phyloP scores from a whole-genome alignment of 1,284 basidiomycete species.

The Ustilago shanxiensis region DNA sequence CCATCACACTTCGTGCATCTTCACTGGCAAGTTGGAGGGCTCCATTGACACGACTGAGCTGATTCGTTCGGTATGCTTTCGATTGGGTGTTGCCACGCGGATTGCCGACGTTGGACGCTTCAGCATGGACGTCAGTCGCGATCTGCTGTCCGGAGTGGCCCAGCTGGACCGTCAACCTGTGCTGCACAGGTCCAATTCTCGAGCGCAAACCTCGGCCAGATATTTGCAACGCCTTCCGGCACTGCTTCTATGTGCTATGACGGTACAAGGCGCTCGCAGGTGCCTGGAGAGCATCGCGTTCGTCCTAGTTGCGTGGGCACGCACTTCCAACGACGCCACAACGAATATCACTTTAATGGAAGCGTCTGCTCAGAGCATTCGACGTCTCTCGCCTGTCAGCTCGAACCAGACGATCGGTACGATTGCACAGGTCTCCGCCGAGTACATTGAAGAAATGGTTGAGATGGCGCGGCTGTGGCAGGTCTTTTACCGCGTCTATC shows the following conservation, averaged over 20 bases:
- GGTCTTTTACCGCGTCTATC: conserved; percentile 36
- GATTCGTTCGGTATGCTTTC: neutral
- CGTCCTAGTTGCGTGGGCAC: conserved; percentile 18
- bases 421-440: conserved; percentile 18
- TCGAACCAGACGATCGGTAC: neutral
- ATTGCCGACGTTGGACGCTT: conserved; percentile 5
- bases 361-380: conserved; percentile 10
- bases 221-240: conserved; percentile 19
- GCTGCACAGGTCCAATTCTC: neutral
- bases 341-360: conserved; percentile 20
- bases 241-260: conserved; percentile 26
- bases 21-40: conserved; percentile 13
- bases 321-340: neutral
- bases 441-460: conserved; percentile 29
- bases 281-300: conserved; percentile 27
- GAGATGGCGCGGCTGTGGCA: conserved; percentile 25
- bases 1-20: conserved; percentile 13
- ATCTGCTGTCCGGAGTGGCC: conserved; percentile 12
- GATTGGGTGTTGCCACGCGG: neutral
- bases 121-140: conserved; percentile 8
- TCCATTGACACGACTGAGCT: conserved; percentile 10
- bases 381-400: neutral
- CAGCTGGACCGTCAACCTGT: conserved; percentile 28
- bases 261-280: conserved; percentile 17
- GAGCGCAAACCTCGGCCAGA: neutral